Conservation (phyloP, 2,329 filamentous ascomycete genomes). For the Fusarium sp. region DNA sequence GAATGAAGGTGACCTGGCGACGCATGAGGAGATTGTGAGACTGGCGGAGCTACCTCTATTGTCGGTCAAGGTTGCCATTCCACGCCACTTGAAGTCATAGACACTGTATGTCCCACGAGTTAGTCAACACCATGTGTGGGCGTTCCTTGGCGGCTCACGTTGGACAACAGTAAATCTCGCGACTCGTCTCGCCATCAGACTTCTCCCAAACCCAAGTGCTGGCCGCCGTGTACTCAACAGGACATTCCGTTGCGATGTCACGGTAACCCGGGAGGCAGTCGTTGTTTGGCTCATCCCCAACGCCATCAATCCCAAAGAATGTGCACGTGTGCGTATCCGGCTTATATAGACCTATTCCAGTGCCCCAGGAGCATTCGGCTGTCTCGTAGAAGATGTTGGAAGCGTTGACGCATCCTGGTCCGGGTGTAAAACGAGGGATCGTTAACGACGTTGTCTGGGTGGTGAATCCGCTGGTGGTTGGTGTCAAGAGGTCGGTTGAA, state of each 20-base stretch:
- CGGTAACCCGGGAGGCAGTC: background rate
- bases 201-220: background rate
- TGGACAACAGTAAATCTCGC: background rate
- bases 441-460: background rate
- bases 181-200: background rate
- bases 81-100: background rate
- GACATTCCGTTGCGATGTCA: background rate
- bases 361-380: background rate
- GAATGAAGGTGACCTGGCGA: background rate
- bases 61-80: background rate
- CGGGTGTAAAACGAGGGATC: background rate
- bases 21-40: background rate
- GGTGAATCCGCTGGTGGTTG: background rate
- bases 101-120: background rate
- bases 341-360: background rate
- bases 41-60: background rate
- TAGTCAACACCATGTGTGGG: background rate
- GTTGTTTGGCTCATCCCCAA: background rate
- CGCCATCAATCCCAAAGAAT: background rate
- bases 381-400: background rate
- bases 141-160: background rate
- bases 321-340: background rate
- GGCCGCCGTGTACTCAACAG: background rate
- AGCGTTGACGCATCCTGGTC: background rate
- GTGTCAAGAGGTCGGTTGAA: background rate